Percentiles rank a stretch among this genome's conserved stretches.
Conservation (phyloP, 2,329 filamentous ascomycete species). For the Biscogniauxia marginata region DNA sequence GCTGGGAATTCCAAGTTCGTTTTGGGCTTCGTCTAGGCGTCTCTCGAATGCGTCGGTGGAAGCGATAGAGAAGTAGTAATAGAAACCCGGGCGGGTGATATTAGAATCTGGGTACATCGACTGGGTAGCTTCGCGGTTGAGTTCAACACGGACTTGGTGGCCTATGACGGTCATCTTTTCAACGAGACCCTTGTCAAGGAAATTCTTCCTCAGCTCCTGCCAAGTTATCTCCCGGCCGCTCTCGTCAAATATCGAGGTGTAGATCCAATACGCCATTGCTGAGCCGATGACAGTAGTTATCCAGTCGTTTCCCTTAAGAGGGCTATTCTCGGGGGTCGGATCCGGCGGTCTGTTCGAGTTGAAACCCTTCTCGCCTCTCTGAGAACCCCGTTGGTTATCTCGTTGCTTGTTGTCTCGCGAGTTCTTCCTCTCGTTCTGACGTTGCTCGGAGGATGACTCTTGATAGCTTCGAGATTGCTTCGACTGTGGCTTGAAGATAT, state of each 20-base stretch:
- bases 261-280: conserved; percentile 43
- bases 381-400: conserved; percentile 6
- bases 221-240: conserved; percentile 80
- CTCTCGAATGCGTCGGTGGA: conserved; percentile 91
- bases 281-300: conserved; percentile 53
- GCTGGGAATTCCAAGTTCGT: conserved; percentile 79
- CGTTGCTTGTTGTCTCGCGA: conserved; percentile 13
- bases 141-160: conserved; percentile 74
- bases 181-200: conserved; percentile 93
- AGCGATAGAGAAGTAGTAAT: conserved; percentile 94
- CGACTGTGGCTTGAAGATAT: neutral
- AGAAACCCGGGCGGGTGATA: conserved; percentile 66
- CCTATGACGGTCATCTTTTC: conserved; percentile 85
- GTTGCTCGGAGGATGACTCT: conserved; percentile 11
- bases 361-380: conserved; percentile 23
- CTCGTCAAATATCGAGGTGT: conserved; percentile 43
- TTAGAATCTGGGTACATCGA: conserved; percentile 74
- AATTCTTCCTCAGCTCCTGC: conserved; percentile 93
- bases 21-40: conserved; percentile 82
- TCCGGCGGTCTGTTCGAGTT: conserved; percentile 19
- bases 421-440: conserved; percentile 31
- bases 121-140: conserved; percentile 72
- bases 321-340: conserved; percentile 11
- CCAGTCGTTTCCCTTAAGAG: conserved; percentile 31
- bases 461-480: conserved; percentile 12